Evolutionary conservation across 2,329 filamentous ascomycete genomes (phyloP).

Genomic region (Cladosporium austrohemisphaericum): DNA sequence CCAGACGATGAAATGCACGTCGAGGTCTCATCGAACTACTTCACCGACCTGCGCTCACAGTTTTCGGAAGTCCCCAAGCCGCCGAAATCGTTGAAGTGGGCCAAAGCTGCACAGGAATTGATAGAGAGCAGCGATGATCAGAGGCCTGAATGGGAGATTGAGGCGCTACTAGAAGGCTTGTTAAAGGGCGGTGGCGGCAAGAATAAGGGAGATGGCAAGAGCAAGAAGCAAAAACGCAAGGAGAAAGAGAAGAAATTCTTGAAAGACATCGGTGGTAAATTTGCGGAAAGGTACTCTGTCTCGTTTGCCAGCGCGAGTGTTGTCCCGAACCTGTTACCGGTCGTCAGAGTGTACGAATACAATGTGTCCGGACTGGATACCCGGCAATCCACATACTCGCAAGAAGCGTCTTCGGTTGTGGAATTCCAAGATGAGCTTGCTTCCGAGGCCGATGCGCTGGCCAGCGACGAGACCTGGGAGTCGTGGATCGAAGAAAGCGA

Average conservation of each 20-base stretch:
- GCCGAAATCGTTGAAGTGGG: conserved; percentile 25
- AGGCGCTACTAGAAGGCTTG: conserved; percentile 24
- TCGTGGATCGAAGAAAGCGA: neutral
- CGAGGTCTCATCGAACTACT: conserved; percentile 71
- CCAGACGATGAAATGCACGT: conserved; percentile 52
- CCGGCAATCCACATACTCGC: conserved; percentile 14
- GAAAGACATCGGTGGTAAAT: conserved; percentile 71
- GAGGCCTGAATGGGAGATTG: conserved; percentile 6
- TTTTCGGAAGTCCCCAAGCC: conserved; percentile 72
- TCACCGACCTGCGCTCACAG: conserved; percentile 69
- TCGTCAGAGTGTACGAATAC: conserved; percentile 78
- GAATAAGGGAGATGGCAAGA: conserved; percentile 35
- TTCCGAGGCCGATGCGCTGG: conserved; percentile 9
- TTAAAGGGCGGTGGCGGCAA: conserved; percentile 15
- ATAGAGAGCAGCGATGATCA: conserved; percentile 11
- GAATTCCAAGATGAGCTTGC: conserved; percentile 3
- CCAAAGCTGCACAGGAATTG: neutral
- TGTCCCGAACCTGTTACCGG: conserved; percentile 89
- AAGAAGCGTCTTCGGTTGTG: neutral
- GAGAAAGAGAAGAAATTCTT: conserved; percentile 51
- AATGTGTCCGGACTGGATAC: conserved; percentile 76
- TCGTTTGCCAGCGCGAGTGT: conserved; percentile 80
- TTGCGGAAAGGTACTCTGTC: conserved; percentile 79
- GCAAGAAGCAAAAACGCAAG: conserved; percentile 51
- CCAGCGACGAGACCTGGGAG: conserved; percentile 15